Percentiles rank a stretch among this genome's conserved stretches.
These are phyloP conservation scores for Pseudopithomyces chartarum DNA, from an alignment of 2,329 filamentous ascomycete genomes.

Conservation along the genomic window DNA sequence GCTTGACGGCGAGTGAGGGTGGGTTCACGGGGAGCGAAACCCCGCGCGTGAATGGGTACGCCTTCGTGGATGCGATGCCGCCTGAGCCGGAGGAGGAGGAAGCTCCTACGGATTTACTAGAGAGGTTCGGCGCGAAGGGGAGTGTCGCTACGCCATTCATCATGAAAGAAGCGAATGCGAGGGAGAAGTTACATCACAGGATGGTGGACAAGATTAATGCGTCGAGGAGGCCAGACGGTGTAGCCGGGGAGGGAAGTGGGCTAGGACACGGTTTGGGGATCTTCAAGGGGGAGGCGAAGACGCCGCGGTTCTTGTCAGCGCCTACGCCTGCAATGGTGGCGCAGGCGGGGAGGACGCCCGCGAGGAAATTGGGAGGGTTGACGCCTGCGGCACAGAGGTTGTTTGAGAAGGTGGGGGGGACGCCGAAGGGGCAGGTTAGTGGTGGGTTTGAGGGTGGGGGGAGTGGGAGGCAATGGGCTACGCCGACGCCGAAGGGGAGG, in stretches of 20 bases:
- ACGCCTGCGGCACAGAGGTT: constrained; percentile 73
- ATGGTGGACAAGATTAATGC: constrained; percentile 58
- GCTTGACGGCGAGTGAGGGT: constrained; percentile 65
- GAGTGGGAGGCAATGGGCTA: constrained; percentile 29
- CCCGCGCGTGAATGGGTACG: constrained; percentile 88
- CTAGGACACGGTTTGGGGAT: constrained; percentile 30
- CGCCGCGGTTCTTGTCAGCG: constrained; percentile 71
- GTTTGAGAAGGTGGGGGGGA: constrained; percentile 44
- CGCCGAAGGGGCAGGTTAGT: constrained; percentile 18
- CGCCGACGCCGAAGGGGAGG: constrained; percentile 31
- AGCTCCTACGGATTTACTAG: constrained; percentile 46
- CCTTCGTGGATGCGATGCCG: constrained; percentile 92
- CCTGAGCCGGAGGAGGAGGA: constrained; percentile 64
- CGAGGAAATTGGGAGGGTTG: constrained; percentile 60
- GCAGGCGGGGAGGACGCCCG: constrained; percentile 47
- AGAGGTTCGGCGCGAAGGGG: constrained; percentile 49
- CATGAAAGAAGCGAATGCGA: constrained; percentile 72
- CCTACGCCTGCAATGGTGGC: constrained; percentile 75
- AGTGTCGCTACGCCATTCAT: constrained; percentile 63
- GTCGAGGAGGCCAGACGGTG: constrained; percentile 2
- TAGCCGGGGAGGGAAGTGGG: constrained; percentile 45
- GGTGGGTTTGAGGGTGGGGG: constrained; percentile 26
- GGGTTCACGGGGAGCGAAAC: constrained; percentile 73
- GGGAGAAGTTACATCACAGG: constrained; percentile 73
- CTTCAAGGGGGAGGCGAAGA: constrained; percentile 36